Conservation (phyloP, 225 moss, liverwort and hornwort species). For the Lunularia cruciata region DNA sequence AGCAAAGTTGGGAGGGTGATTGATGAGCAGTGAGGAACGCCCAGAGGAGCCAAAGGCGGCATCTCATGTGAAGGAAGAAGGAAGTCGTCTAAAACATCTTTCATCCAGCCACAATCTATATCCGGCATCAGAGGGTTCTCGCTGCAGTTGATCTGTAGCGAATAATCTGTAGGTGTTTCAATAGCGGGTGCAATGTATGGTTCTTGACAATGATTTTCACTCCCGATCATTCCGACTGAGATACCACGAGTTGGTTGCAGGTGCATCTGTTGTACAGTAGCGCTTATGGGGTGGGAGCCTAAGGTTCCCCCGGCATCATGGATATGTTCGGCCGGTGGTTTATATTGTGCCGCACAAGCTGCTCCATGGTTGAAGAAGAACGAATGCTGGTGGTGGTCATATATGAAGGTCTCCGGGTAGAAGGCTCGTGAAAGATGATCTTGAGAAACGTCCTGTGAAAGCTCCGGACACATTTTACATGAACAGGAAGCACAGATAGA, state of each 20-base stretch:
- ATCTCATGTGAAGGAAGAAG: conserved; percentile 7
- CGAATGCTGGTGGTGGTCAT: conserved; percentile 9
- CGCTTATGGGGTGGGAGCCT: not conserved
- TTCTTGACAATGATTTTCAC: not conserved
- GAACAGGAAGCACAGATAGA: not conserved
- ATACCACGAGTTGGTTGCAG: not conserved
- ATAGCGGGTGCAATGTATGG: not conserved
- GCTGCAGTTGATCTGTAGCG: not conserved
- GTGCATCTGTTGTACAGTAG: not conserved
- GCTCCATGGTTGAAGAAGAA: conserved; percentile 1
- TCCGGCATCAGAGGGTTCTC: conserved; percentile 23
- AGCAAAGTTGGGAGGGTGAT: not conserved
- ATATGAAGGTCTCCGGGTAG: conserved; percentile 2
- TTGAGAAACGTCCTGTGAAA: conserved; percentile 19
- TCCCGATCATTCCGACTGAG: not conserved
- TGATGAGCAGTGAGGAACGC: not conserved
- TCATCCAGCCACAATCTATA: conserved; percentile 42
- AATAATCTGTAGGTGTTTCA: not conserved
- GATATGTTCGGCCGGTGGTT: not conserved
- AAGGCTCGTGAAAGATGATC: conserved; percentile 19
- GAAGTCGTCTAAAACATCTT: conserved; percentile 32
- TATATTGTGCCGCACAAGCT: not conserved
- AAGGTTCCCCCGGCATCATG: not conserved
- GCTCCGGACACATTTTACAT: conserved; percentile 24
- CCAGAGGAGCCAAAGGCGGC: not conserved